Evolutionary conservation across 2,329 filamentous ascomycete genomes (phyloP).

Genomic region (Apiospora arundinis): DNA sequence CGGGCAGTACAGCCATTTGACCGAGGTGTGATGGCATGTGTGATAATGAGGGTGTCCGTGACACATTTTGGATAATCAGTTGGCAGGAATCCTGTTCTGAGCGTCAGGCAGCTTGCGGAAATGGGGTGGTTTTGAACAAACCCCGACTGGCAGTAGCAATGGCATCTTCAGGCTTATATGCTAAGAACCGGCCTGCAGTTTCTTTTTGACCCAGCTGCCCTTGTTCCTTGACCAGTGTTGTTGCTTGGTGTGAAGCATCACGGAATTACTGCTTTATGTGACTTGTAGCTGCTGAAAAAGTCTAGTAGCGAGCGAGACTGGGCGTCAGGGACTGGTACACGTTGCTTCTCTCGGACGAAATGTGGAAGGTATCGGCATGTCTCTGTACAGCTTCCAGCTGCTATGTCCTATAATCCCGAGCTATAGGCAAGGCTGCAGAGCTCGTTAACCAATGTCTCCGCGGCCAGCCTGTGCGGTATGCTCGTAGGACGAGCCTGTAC

Average conservation of each 20-base stretch:
- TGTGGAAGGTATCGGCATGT: background rate
- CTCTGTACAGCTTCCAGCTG: background rate
- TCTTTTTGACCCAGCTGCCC: background rate
- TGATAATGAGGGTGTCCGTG: slow-evolving; percentile 60
- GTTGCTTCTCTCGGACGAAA: background rate
- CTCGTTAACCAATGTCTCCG: background rate
- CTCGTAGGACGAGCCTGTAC: background rate
- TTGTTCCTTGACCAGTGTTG: background rate
- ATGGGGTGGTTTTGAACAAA: background rate
- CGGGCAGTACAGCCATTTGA: slow-evolving; percentile 62
- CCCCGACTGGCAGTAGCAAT: background rate
- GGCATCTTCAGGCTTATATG: slow-evolving; percentile 6
- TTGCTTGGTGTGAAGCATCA: slow-evolving; percentile 7
- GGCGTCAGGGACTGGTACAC: background rate
- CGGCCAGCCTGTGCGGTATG: background rate
- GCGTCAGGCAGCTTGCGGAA: background rate
- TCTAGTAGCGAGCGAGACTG: background rate
- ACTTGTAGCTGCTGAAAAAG: slow-evolving; percentile 6
- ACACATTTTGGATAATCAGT: slow-evolving; percentile 52
- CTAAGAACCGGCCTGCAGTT: background rate
- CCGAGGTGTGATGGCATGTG: slow-evolving; percentile 59
- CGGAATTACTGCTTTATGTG: background rate
- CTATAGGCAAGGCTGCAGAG: slow-evolving; percentile 7
- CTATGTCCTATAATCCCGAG: background rate
- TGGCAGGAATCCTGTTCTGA: background rate